These are phyloP conservation scores for Nakazawaea peltata DNA, from an alignment of 805 yeast species.

Conservation along the genomic window DNA sequence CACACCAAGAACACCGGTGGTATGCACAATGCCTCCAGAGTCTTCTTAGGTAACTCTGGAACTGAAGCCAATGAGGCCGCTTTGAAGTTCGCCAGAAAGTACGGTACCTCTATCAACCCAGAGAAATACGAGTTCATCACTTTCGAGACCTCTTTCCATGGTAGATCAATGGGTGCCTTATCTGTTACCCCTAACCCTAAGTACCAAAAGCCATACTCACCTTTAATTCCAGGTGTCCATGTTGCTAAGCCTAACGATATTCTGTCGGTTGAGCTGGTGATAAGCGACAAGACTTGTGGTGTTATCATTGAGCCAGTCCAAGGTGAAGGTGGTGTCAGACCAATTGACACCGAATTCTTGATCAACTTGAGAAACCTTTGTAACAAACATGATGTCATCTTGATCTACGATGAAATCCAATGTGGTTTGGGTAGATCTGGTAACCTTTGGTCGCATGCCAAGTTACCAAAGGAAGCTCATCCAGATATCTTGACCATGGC, in stretches of 20 bases:
- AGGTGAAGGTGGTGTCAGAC: constrained; percentile 94
- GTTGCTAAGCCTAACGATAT: constrained; percentile 59
- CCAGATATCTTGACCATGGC: constrained; percentile 95
- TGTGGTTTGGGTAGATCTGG: constrained; percentile 96
- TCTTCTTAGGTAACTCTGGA: constrained; percentile 54
- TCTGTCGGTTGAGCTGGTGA: constrained; percentile 45
- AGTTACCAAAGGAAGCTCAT: constrained; percentile 69
- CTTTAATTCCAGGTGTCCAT: constrained; percentile 83
- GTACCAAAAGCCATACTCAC: constrained; percentile 86
- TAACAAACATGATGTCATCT: constrained; percentile 56
- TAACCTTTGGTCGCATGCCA: constrained; percentile 84
- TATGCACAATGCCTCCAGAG: constrained; percentile 71
- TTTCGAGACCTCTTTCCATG: constrained; percentile 90
- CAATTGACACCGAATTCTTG: constrained; percentile 57
- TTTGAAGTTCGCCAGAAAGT: constrained; percentile 63
- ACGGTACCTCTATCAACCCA: constrained; percentile 49
- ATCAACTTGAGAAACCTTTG: constrained; percentile 60
- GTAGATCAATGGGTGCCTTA: constrained; percentile 89
- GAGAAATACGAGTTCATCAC: constrained; percentile 72
- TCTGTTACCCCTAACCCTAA: constrained; percentile 90
- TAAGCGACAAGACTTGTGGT: constrained; percentile 70
- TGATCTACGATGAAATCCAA: constrained; percentile 93
- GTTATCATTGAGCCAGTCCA: constrained; percentile 96
- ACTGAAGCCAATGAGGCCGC: constrained; percentile 57
- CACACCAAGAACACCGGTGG: constrained; percentile 69